A percentile compares a stretch with the other conserved stretches of the same genome.
Conservation (phyloP, 495 filamentous ascomycete species). For the Trichoderma orchidacearum region DNA sequence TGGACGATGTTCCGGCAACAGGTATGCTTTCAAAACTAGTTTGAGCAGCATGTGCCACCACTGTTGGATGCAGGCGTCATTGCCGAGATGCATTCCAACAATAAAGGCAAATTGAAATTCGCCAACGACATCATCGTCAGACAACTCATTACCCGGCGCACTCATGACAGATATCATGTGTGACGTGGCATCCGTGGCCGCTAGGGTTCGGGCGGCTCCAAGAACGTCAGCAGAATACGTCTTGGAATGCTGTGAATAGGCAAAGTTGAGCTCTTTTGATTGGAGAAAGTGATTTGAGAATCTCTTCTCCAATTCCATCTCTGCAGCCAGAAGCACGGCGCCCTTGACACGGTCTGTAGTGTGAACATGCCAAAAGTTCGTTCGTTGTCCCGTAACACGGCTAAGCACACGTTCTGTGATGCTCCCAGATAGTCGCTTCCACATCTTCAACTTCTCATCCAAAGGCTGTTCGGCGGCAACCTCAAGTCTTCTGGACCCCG, state of each 20-base stretch:
- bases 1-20: conserved; percentile 41
- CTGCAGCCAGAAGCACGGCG: conserved; percentile 14
- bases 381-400: conserved; percentile 29
- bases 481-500: neutral
- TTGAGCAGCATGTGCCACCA: conserved; percentile 64
- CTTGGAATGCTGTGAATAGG: conserved; percentile 34
- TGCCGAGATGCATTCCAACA: conserved; percentile 67
- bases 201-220: conserved; percentile 27
- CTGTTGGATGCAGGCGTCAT: conserved; percentile 74
- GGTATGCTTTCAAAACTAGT: conserved; percentile 55
- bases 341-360: conserved; percentile 24
- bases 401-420: conserved; percentile 32
- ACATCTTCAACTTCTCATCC: conserved; percentile 9
- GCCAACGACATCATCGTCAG: conserved; percentile 49
- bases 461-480: neutral
- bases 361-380: conserved; percentile 37
- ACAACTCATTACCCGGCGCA: neutral
- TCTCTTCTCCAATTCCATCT: conserved; percentile 10
- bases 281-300: conserved; percentile 2
- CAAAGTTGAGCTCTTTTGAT: conserved; percentile 29
- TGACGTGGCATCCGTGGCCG: conserved; percentile 17
- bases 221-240: conserved; percentile 59
- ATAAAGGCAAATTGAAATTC: conserved; percentile 81
- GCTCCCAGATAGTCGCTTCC: conserved; percentile 32
- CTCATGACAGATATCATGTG: conserved; percentile 16